Evolutionary conservation across 2,329 filamentous ascomycete genomes (phyloP), one percentile per base, ranked within the genome.

Genomic region (Colletotrichum eleusines): DNA sequence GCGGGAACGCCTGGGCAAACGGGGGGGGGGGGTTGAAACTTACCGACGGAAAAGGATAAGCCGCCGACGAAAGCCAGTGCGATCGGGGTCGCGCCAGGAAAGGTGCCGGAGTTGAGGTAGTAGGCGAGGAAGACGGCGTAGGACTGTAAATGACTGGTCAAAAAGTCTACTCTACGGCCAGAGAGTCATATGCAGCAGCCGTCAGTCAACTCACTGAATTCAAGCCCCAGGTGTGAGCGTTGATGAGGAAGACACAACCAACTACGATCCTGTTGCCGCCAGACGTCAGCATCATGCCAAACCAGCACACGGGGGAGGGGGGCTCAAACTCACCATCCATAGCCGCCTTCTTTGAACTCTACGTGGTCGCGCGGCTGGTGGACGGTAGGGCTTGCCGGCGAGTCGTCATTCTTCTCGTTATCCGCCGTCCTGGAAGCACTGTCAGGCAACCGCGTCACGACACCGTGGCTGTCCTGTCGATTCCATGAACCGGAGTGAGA

Each of bases 11-110:
- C 31, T 5, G 51, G 16, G 44, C 20, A 28, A 51, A 35, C n/a
- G 38, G 26, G 14, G 53, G 23, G 50, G 42, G 50, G 31, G 7
- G n/a, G n/a, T n/a, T n/a, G n/a, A 55, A 20, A 72, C 77, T 50
- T 75, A 83, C 82, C 77, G 62, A 84, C 85, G 1, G 89, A 89
- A 53, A 92, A 88, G 38, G 89, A 91, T 0, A 93, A 82, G 0
- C 90, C 90, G 35, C 93, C 93, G n/a, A 95, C 86, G 77, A 95
- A 94, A 50, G 93, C 93, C 79, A 91, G 95, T 7, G 90, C 86
- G 2, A 95, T 85, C 2, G 87, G 81, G 0, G 88, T 89, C 2
- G 91, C 87, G 18, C 87, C 88, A 0, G 89, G 86, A 73, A 92
- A 94, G 28, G 85, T 84, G 63, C 89, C 82, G 59, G 86, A 87